Base-by-base conservation (phyloP, 2,329 filamentous ascomycete genomes). In the Fusarium tuaranense region DNA sequence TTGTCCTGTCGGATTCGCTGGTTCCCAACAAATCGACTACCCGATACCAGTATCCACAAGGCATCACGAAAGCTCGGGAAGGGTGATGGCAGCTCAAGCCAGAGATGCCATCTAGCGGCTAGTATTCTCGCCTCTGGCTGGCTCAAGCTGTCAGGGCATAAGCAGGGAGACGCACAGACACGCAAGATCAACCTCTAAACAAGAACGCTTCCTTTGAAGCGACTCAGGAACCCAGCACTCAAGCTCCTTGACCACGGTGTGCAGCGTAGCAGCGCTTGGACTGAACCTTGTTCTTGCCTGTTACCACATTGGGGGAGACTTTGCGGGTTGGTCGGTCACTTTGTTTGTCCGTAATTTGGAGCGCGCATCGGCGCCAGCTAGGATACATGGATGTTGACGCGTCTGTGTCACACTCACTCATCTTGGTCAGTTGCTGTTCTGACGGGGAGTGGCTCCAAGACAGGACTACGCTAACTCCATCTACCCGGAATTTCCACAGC, bases 251-350 rank as follows among this genome's bases (percentile, higher is more conserved):
- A 53, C 14, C 53, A 62, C 22, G 57, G 58, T 46, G 65, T 41
- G 39, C 55, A 68, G 60, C 67, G 72, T 62, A 62, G 67, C 64
- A 72, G 25, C 59, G 59, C 69, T 67, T 67, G 65, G 69, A 36
- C 72, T 75, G 72, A 75, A 74, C 72, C 69, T 74, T 74, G 72
- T 72, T 73, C 63, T 34, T 41, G 41, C 63, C 48, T 57, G 58
- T 74, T 73, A 55, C 72, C 63, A 70, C 30, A 74, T 75, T 70
- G 48, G 72, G 48, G 72, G 39, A 41, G 63, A 59, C 53, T 67
- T 67, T 70, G 62, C 60, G 65, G 69, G 66, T 41, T 65, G 70
- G 68, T 69, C 59, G 65, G 69, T 48, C 48, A 53, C 57, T 59
- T 62, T 70, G 48, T 63, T 73, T 73, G 63, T 60, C 63, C 72